Evolutionary conservation across 106 monocot species (phyloP).

Genomic region (Alisma plantagoaquatica): DNA sequence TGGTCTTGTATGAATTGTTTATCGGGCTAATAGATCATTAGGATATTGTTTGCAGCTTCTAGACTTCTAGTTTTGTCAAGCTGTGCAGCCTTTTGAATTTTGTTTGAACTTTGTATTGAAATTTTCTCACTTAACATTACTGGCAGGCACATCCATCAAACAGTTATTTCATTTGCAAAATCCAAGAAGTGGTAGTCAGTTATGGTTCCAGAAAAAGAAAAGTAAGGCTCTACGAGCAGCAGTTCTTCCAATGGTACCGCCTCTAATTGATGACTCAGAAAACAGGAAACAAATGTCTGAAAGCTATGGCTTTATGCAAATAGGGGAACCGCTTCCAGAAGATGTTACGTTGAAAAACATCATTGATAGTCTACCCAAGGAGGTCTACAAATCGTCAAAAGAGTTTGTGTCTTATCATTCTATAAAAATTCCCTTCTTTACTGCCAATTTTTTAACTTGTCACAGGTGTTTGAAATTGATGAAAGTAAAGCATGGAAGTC

Average conservation of each 20-base stretch:
- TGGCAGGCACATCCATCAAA: too few species aligned
- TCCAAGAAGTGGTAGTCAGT: neutral
- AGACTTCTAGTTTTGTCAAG: too few species aligned
- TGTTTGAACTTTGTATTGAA: too few species aligned
- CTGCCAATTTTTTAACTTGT: neutral
- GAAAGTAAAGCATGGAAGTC: conserved; percentile 89
- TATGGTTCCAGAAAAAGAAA: conserved; percentile 15
- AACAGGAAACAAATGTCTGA: conserved; percentile 54
- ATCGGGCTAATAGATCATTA: too few species aligned
- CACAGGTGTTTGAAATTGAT: conserved; percentile 94
- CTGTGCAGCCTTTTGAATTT: too few species aligned
- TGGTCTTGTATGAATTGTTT: too few species aligned
- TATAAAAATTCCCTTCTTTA: too few species aligned
- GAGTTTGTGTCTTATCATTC: too few species aligned
- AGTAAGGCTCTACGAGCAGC: conserved; percentile 23
- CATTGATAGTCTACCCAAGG: conserved; percentile 78
- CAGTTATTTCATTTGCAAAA: too few species aligned
- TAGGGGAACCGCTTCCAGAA: conserved; percentile 74
- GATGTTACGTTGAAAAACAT: conserved; percentile 68
- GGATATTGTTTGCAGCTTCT: too few species aligned
- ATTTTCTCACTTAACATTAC: too few species aligned
- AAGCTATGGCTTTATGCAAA: conserved; percentile 84
- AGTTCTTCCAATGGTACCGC: conserved; percentile 29
- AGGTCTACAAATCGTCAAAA: too few species aligned
- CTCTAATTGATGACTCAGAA: conserved; percentile 36